Evolutionary conservation across 345 rosid species (phyloP).

Genomic region (Microthlaspi erraticum): DNA sequence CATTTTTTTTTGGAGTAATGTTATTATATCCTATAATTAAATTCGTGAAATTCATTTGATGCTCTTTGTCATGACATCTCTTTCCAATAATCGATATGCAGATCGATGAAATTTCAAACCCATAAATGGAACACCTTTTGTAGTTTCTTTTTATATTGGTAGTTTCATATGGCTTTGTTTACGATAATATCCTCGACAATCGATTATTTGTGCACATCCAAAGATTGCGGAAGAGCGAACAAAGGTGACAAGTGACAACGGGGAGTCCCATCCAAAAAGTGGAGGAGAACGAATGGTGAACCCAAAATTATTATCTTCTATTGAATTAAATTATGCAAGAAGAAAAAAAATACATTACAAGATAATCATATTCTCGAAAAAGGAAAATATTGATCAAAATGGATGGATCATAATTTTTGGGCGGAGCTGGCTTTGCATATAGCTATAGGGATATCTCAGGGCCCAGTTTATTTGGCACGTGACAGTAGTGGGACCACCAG

Average conservation of each 20-base stretch:
- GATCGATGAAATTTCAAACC: constrained; percentile 27
- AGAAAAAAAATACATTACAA: neutral
- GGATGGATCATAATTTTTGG: constrained; percentile 40
- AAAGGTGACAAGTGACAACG: constrained; percentile 26
- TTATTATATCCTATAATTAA: neutral
- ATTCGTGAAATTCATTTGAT: neutral
- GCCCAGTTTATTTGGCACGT: constrained; percentile 41
- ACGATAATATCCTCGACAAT: neutral
- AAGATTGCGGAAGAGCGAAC: constrained; percentile 33
- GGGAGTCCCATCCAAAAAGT: constrained; percentile 36
- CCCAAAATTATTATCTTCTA: constrained; percentile 17
- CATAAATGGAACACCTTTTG: neutral
- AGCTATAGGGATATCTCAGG: constrained; percentile 34
- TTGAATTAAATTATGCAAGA: constrained; percentile 9
- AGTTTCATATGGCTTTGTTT: constrained; percentile 2
- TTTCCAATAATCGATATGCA: constrained; percentile 13
- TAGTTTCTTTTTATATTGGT: no score
- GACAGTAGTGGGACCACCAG: constrained; percentile 25
- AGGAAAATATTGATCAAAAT: constrained; percentile 27
- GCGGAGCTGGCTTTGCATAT: constrained; percentile 39
- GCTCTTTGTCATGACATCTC: neutral
- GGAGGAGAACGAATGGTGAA: constrained; percentile 39
- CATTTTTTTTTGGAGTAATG: neutral
- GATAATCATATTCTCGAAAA: constrained; percentile 8
- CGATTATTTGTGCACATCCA: constrained; percentile 34